Percentiles rank a stretch among this genome's conserved stretches.
Evolutionary conservation across 495 filamentous ascomycete species (phyloP).

Genomic region (Penicillium longicatenatum): DNA sequence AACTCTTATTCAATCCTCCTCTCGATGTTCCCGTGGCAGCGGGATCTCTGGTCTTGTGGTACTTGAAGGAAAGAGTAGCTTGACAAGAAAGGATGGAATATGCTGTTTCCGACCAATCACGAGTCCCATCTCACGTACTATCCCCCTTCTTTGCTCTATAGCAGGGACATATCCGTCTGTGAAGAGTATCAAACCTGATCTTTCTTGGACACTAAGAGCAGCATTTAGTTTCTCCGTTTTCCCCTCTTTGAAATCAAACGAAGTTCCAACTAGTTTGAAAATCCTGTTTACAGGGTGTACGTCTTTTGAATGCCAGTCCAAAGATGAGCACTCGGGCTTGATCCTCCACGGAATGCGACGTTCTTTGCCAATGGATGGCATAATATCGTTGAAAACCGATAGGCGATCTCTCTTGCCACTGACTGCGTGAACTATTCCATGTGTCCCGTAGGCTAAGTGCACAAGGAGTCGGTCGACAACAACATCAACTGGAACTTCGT

Average conservation of each 20-base stretch:
- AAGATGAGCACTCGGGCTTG: slow-evolving; percentile 3
- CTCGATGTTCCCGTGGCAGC: neutral
- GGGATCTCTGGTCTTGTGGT: neutral
- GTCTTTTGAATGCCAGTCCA: slow-evolving; percentile 16
- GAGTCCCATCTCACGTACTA: neutral
- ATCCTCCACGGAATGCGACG: slow-evolving; percentile 15
- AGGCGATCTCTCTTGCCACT: slow-evolving; percentile 3
- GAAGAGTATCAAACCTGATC: neutral
- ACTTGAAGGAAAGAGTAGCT: neutral
- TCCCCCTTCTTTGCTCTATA: neutral
- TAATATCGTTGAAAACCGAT: neutral
- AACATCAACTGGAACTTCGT: slow-evolving; percentile 29
- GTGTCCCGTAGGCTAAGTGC: slow-evolving; percentile 19
- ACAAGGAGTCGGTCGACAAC: slow-evolving; percentile 19
- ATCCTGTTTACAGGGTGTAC: slow-evolving; percentile 12
- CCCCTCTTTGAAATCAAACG: slow-evolving; percentile 15
- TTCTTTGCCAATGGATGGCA: slow-evolving; percentile 5
- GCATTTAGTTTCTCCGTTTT: slow-evolving; percentile 5
- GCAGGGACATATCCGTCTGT: neutral
- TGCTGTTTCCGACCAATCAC: neutral
- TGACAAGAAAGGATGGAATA: neutral
- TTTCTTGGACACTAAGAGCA: neutral
- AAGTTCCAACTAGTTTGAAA: slow-evolving; percentile 15
- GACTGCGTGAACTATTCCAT: slow-evolving; percentile 19
- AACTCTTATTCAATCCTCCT: neutral